phyloP scores from a whole-genome alignment of 352 stramenopile species.

The Albugo candida region DNA sequence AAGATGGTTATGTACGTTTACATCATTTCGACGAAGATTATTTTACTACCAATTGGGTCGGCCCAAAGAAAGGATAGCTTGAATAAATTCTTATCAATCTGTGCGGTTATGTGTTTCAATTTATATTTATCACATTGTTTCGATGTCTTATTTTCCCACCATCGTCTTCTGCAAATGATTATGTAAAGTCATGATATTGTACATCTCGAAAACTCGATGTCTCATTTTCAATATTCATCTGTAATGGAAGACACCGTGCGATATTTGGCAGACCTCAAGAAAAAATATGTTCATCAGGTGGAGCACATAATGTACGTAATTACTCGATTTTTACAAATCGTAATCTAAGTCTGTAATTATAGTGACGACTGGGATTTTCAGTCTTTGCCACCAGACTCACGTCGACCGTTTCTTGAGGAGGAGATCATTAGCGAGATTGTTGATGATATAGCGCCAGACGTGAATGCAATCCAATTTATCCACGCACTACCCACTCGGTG shows the following conservation, averaged over 20 bases:
- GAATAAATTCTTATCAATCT: conserved; percentile 6
- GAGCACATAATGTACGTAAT: conserved; percentile 27
- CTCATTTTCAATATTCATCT: neutral
- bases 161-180: conserved; percentile 6
- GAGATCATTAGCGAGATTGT: conserved; percentile 19
- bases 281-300: conserved; percentile 35
- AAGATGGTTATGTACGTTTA: conserved; percentile 96
- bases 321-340: neutral
- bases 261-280: conserved; percentile 33
- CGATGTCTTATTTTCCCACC: neutral
- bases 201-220: neutral
- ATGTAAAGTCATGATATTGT: conserved; percentile 5
- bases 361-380: conserved; percentile 60
- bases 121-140: neutral
- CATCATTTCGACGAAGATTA: conserved; percentile 98
- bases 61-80: conserved; percentile 1
- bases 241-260: conserved; percentile 19
- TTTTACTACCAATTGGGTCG: conserved; percentile 17
- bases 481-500: conserved; percentile 11
- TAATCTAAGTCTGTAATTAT: neutral
- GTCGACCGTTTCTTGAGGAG: conserved; percentile 31
- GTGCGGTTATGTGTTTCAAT: neutral
- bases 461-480: conserved; percentile 16
- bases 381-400: conserved; percentile 42
- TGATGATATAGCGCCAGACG: conserved; percentile 17